phyloP scores from a whole-genome alignment of 176 grass and related monocot species.

The Phragmites australis region DNA sequence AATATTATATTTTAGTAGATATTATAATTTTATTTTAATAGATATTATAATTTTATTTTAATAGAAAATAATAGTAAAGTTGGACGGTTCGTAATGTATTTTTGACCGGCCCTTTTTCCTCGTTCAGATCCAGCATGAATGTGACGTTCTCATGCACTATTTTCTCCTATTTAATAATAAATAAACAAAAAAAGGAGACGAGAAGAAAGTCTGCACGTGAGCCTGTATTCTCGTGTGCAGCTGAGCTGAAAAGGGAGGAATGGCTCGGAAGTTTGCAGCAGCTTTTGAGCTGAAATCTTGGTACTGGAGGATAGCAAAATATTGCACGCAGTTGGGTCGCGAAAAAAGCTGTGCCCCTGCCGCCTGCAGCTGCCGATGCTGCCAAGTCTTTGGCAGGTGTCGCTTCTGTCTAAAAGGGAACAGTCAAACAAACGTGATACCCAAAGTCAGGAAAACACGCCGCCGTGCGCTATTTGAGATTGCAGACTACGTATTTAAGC shows the following conservation, averaged over 20 bases:
- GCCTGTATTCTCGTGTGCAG: neutral
- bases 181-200: neutral
- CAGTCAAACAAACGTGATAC: constrained; percentile 32
- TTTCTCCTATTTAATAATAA: neutral
- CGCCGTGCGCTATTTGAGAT: too few relatives aligned
- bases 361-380: neutral
- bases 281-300: constrained; percentile 27
- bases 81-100: too few relatives aligned
- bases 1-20: too few relatives aligned
- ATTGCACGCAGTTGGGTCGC: neutral
- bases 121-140: neutral
- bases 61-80: too few relatives aligned
- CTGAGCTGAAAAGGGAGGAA: constrained; percentile 13
- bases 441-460: neutral
- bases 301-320: neutral
- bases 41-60: too few relatives aligned
- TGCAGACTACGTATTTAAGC: too few relatives aligned
- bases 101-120: too few relatives aligned
- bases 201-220: constrained; percentile 2
- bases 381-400: constrained; percentile 2
- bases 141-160: neutral
- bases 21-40: too few relatives aligned
- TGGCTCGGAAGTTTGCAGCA: constrained; percentile 18
- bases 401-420: constrained; percentile 11
- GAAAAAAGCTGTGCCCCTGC: neutral